phyloP scores from a whole-genome alignment of 2,329 filamentous ascomycete species.

The Fusarium falciforme region DNA sequence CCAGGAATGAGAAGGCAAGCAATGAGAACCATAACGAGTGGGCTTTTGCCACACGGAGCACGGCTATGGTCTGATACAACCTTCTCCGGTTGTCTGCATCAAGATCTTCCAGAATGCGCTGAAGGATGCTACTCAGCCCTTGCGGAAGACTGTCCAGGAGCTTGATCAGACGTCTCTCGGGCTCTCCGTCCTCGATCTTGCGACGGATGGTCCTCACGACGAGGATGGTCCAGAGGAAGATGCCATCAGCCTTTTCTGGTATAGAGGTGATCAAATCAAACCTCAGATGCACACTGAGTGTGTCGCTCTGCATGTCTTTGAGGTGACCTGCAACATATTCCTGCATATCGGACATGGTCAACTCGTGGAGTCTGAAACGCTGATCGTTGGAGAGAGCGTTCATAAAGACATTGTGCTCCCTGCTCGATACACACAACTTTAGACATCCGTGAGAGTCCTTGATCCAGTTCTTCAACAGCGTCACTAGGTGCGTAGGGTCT shows the following conservation, averaged over 20 bases:
- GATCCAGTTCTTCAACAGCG: background rate
- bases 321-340: background rate
- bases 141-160: background rate
- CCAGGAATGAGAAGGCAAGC: conserved; percentile 1
- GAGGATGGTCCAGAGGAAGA: background rate
- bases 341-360: conserved; percentile 5
- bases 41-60: background rate
- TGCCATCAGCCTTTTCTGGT: background rate
- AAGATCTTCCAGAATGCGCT: background rate
- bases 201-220: background rate
- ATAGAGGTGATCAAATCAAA: background rate
- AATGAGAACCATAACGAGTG: background rate
- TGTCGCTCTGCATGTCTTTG: background rate
- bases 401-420: conserved; percentile 4
- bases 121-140: background rate
- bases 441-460: background rate
- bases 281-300: background rate
- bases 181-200: background rate
- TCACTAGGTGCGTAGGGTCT: background rate
- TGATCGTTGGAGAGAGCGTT: background rate
- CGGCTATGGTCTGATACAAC: background rate
- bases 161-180: background rate
- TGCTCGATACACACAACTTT: conserved; percentile 1
- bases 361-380: background rate
- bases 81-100: background rate